Base-by-base conservation (phyloP, 805 yeast genomes). In the Isabelozyma heimii region DNA sequence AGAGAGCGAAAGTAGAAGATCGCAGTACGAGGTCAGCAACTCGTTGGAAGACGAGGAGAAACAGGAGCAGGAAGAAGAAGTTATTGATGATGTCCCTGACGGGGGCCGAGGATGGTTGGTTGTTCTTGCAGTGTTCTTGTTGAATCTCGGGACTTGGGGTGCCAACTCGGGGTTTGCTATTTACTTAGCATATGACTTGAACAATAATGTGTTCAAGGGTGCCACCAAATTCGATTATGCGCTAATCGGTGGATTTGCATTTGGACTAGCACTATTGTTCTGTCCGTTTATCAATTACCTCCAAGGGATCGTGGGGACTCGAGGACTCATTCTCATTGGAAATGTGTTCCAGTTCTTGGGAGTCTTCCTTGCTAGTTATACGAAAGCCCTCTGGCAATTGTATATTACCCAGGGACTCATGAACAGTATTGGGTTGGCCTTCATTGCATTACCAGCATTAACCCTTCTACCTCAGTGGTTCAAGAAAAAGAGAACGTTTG, bases 21-120 rank as follows among this genome's bases (percentile, higher is more conserved):
- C 45, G 14, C 12, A 42, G 10, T 49, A 48, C 37, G 66, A 65
- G 1, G 43, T 44, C 37, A 37, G 40, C 24, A 17, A 40, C 27
- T 40, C 42, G n/a, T 8, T 37, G 12, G 42, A 16, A 14, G 42
- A 40, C 26, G 8, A 15, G 15, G 42, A 40, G 17, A 40, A 40
- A 20, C 40, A 37, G 40, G 15, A 38, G 4, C 9, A 1, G 17
- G 42, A 40, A 16, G 42, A 40, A 15, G 27, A 15, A 16, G 27
- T 4, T 15, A 40, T 40, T 40, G 42, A 40, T 12, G 44, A 42
- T 6, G 26, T 42, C 10, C 44, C 44, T 14, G 89, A 84, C 59
- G 85, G 83, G 35, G 88, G 87, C 3, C 73, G 77, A 45, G 88
- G 86, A 2, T 81, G 87, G 84, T 77, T 83, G 0, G 70, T 82